Evolutionary conservation across 1,284 basidiomycete genomes (phyloP), one percentile per base, ranked within the genome.

Genomic region (Apiotrichum akiyoshidainum): DNA sequence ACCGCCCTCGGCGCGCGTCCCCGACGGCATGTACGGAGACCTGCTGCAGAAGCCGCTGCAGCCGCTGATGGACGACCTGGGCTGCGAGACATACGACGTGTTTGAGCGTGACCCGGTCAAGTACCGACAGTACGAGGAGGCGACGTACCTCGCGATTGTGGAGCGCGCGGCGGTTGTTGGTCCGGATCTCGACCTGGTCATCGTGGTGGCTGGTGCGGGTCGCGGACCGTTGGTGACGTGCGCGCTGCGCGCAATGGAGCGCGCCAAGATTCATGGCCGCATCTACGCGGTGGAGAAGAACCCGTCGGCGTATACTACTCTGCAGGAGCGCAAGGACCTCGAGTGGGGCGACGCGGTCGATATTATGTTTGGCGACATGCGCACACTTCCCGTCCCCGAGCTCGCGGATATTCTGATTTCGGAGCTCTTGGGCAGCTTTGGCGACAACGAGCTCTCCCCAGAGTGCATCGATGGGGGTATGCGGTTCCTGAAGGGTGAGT

Each of bases 101-200:
- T 99, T 99, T 69, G 96, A 99, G 73, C 86, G 91, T 70, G 96
- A 99, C 80, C 93, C 96, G 0, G 87, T 98, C 65, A 99, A 99
- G 78, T 99, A 99, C 73, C 78, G 83, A 52, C 87, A 92, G 66
- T 99, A 99, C 75, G 96, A 99, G 79, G 90, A 98, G 82, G 90
- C 92, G 1, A 86, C 95, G 60, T 90, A 84, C 69, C 82, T 83
- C 52, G 93, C 92, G n/a, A 79, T 97, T 65, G 68, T 81, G 46
- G 90, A 94, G 66, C 83, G 86, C 75, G 83, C 85, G 0, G 35
- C 54, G 39, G 11, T 35, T 7, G 37, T 16, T 5, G 54, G 49
- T 8, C 50, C 46, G 13, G 34, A 52, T 8, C 47, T 44, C 48
- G 57, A 58, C 44, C 35, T 61, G 22, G 82, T 88, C 46, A 84